Conservation (phyloP, 179 eudicot species). For the Amaranthus tricolor region DNA sequence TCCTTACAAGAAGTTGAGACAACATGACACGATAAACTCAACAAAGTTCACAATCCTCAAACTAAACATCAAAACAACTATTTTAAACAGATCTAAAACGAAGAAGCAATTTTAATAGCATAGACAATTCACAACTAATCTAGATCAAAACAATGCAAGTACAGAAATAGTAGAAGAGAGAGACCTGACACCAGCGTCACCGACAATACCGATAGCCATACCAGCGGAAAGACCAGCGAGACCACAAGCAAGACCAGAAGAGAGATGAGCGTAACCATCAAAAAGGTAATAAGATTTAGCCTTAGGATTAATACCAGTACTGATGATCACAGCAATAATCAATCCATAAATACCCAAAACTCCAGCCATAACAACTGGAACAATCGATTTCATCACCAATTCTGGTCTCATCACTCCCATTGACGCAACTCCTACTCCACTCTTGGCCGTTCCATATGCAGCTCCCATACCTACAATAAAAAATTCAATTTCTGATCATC, state of each 20-base stretch:
- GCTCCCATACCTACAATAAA: constrained; percentile 77
- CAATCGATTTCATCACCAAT: constrained; percentile 91
- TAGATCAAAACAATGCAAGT: constrained; percentile 1
- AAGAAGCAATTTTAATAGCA: background rate
- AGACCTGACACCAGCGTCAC: constrained; percentile 94
- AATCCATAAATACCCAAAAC: constrained; percentile 86
- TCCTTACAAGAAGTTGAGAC: background rate
- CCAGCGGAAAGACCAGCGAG: constrained; percentile 90
- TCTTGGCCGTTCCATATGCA: constrained; percentile 89
- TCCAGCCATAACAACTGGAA: constrained; percentile 96
- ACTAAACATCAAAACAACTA: background rate
- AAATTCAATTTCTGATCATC: background rate
- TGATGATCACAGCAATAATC: constrained; percentile 88
- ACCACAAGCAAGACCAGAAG: constrained; percentile 93
- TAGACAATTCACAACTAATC: background rate
- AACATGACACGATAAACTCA: background rate
- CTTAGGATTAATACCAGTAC: constrained; percentile 94
- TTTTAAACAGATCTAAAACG: constrained; percentile 12
- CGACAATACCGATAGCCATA: constrained; percentile 90
- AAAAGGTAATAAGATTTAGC: constrained; percentile 74
- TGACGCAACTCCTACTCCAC: constrained; percentile 92
- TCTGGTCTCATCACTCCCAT: constrained; percentile 98
- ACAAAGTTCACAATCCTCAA: constrained; percentile 1
- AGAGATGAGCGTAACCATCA: constrained; percentile 87
- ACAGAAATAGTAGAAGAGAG: background rate